These are phyloP conservation scores for Neckera pumila DNA, from an alignment of 225 moss, liverwort and hornwort genomes.

Conservation along the genomic window DNA sequence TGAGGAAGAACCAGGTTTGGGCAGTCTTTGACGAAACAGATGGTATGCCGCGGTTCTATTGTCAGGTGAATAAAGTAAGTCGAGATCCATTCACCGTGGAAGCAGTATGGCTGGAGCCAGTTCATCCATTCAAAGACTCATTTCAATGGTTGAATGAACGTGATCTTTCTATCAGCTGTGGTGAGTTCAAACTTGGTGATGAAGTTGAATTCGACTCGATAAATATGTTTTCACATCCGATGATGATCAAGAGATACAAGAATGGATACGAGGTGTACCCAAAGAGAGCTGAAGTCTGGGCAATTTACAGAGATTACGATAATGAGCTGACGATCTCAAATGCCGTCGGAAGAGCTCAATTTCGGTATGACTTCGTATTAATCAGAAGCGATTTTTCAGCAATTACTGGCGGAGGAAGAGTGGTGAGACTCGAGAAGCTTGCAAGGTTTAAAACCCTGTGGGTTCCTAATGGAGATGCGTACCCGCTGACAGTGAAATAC, in stretches of 20 bases:
- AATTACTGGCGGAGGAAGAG: conserved; percentile 22
- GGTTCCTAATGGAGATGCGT: conserved; percentile 27
- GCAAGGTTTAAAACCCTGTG: conserved; percentile 50
- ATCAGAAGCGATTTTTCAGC: conserved; percentile 39
- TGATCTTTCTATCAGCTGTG: conserved; percentile 54
- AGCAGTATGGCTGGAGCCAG: conserved; percentile 62
- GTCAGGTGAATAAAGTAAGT: conserved; percentile 36
- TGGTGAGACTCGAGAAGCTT: conserved; percentile 34
- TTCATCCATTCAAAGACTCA: neutral
- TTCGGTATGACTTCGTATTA: conserved; percentile 66
- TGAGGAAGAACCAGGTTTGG: conserved; percentile 70
- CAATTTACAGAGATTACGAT: conserved; percentile 52
- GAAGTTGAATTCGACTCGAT: conserved; percentile 21
- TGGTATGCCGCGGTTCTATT: conserved; percentile 96
- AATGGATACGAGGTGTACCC: conserved; percentile 44
- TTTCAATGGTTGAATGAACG: conserved; percentile 30
- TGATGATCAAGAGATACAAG: conserved; percentile 27
- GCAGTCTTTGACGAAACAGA: conserved; percentile 83
- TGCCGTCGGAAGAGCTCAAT: conserved; percentile 8
- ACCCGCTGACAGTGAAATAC: conserved; percentile 3
- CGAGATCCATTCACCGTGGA: conserved; percentile 48
- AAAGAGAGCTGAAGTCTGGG: conserved; percentile 69
- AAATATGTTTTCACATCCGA: conserved; percentile 70
- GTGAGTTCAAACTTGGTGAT: conserved; percentile 64
- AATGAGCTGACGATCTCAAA: conserved; percentile 5